Evolutionary conservation across 1,284 basidiomycete species (phyloP), one percentile per base, ranked within the genome.

Genomic region (Entoloma clypeatum): DNA sequence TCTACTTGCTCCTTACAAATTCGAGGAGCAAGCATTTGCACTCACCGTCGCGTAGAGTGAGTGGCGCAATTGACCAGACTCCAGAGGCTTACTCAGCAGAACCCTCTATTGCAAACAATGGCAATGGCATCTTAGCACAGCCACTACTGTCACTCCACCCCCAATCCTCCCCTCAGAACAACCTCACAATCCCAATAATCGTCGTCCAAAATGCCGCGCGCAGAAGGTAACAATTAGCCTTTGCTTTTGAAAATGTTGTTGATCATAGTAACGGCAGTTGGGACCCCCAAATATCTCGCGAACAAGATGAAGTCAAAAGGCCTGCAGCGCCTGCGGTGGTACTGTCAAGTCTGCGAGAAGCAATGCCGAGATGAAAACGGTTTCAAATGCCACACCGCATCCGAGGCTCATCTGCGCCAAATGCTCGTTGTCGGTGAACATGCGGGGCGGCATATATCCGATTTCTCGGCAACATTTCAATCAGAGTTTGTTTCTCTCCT

Each of bases 291-390:
- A 68, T 91, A 84, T 59, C 70, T 95, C 44, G 90, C 88, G 16
- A 97, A 96, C 65, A 86, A 90, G 65, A 93, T 94, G 86, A 96
- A 96, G 73, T 86, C 91, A 41, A 96, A 96, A 60, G 93, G 92
- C 49, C 76, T 96, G 34, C 92, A 94, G 59, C 79, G 92, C 53
- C 76, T 97, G 50, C 77, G 92, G 50, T 96, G 91, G 92, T 97
- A 90, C 68, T 97, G 93, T 60, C 92, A 96, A 73, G 87, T 94
- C 50, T 96, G 92, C 75, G 71, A 94, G 74, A 96, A 95, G 61
- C 92, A 96, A 64, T 95, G 91, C 62, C 73, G 92, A 58, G 92
- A 96, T 64, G 94, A 96, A 69, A 97, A 97, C 62, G 94, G 93
- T 16, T 97, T 97, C 79, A 95, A 95, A 67, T 87, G 85, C 59